Evolutionary conservation across 441 rosid species (phyloP).

Genomic region (Arabidopsis lyrata): DNA sequence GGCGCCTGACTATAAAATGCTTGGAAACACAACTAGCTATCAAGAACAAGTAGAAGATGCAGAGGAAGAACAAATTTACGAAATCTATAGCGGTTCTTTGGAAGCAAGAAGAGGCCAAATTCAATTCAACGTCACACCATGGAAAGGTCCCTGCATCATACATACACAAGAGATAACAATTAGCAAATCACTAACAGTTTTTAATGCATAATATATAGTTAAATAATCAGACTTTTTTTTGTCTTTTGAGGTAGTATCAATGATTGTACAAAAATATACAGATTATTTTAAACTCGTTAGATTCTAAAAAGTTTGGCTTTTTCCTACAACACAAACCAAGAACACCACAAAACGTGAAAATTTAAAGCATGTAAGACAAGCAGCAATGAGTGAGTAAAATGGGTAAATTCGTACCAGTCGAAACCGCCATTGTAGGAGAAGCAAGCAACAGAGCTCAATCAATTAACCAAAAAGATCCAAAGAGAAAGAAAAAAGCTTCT

Average conservation of each 20-base stretch:
- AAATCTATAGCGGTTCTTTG: constrained; percentile 62
- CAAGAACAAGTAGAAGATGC: constrained; percentile 59
- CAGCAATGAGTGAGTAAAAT: not conserved
- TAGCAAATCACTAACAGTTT: not conserved
- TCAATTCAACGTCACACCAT: constrained; percentile 60
- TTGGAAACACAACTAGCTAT: constrained; percentile 48
- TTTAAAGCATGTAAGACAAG: not conserved
- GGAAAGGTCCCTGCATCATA: constrained; percentile 58
- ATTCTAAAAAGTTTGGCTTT: not conserved
- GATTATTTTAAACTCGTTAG: constrained; percentile 1
- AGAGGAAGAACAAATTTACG: constrained; percentile 62
- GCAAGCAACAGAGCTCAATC: constrained; percentile 33
- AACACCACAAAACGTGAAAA: not conserved
- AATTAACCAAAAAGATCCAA: not conserved
- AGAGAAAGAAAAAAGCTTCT: not conserved
- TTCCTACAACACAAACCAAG: constrained; percentile 17
- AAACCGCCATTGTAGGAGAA: constrained; percentile 41
- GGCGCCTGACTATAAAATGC: constrained; percentile 8
- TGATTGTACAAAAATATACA: constrained; percentile 3
- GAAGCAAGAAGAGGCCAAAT: constrained; percentile 58
- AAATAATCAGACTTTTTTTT: not conserved
- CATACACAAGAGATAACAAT: constrained; percentile 1
- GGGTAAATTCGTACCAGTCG: constrained; percentile 24
- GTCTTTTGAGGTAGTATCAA: constrained; percentile 14
- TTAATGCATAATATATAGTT: not conserved